Base-by-base conservation (phyloP, 768 basidiomycete species). In the Asterophora parasitica region DNA sequence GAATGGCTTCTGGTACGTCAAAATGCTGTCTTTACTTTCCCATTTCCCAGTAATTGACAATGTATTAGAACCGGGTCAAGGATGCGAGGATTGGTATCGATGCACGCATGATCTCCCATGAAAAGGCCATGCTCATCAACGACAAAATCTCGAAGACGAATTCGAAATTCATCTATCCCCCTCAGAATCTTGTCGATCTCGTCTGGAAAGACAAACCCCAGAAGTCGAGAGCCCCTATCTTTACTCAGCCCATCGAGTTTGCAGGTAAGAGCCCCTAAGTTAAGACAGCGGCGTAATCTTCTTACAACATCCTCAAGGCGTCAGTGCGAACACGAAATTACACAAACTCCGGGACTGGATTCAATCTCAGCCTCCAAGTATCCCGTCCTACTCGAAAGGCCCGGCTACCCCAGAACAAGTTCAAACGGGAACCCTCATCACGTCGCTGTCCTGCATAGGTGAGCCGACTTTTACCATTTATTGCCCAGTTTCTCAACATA, bases 161-260 rank as follows among this genome's bases (percentile, higher is more conserved):
- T 43, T 81, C 85, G 13, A 86, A 85, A 63, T 72, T 94, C 50
- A 73, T 84, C 15, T 92, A 85, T 56, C 90, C 90, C 0, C 78
- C 85, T 8, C 81, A 88, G 62, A 95, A 95, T 63, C 74, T 92
- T 30, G 69, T 94, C 40, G 92, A 95, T 61, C 71, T 86, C 2
- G 69, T 84, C 35, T 93, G 92, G 90, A 79, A 78, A 52, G 79
- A 83, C 35, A 86, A 90, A 53, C 90, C 90, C 1, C 42, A 68
- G 3, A 84, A 87, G 49, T 80, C 87, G 8, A 77, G 71, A 51
- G 78, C 81, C 27, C 75, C 75, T 7, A 69, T 88, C 15, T 88
- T 77, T 60, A 66, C 82, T 15, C 94, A 85, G 47, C 75, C 80
- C 8, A 68, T 80, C n/a, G 76, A 86, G 56, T 92, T 85, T 53